Base-by-base conservation (phyloP, 2,329 filamentous ascomycete genomes). In the Trichoderma sp. region DNA sequence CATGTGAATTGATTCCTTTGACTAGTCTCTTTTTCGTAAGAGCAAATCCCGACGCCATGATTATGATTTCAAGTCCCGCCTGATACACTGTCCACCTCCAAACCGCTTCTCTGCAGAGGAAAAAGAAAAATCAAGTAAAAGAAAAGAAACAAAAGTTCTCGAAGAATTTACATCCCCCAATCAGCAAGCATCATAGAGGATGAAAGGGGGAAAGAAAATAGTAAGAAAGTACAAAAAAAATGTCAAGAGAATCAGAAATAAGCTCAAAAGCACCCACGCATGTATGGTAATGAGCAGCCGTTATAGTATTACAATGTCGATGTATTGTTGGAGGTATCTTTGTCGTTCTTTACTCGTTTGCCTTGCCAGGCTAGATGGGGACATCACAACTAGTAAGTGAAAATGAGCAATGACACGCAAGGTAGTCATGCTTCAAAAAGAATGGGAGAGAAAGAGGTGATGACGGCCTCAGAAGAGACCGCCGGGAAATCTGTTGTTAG, bases 401-500 rank as follows among this genome's bases (percentile, higher is more conserved):
- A 58, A 58, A 39, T 20, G n/a, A 61, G 64, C 17, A 39, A 20
- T 61, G 26, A 70, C 65, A 68, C 57, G 59, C 50, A 66, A 53
- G 32, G 43, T 23, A 50, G 61, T 43, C 63, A 68, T 20, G 17
- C 17, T 43, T 47, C 55, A 36, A 50, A 58, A 47, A 47, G 12
- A 23, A 8, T n/a, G 23, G 39, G 30, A 55, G 8, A 6, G 6
- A 39, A 15, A 12, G 9, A 6, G 20, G 26, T 13, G 9, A 53
- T 43, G 6, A 23, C 5, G 28, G n/a, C 9, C 26, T 81, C 76
- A 86, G 72, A 86, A 85, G 84, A 86, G 84, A 65, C 84, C 84
- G 26, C 84, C 84, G 0, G 84, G 81, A 72, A 82, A 71, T 68
- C 73, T 78, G 68, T 78, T 77, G 62, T 74, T 76, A n/a, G 78